Conservation (phyloP, 495 filamentous ascomycete species). For the Penicillium steckii region DNA sequence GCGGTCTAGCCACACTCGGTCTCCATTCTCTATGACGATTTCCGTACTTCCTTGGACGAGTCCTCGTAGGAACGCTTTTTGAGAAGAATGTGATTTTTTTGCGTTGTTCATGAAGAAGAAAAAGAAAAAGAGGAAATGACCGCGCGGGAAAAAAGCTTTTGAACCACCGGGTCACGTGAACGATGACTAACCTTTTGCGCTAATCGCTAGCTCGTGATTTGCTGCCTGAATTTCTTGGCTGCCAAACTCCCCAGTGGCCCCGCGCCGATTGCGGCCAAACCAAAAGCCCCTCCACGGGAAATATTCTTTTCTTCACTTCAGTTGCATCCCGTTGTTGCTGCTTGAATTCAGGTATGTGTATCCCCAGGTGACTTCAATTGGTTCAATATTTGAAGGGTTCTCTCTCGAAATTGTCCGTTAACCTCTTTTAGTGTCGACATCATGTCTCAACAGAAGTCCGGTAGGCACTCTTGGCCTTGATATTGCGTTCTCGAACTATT, state of each 20-base stretch:
- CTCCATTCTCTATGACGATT: slow-evolving; percentile 68
- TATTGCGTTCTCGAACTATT: slow-evolving; percentile 17
- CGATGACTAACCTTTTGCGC: slow-evolving; percentile 9
- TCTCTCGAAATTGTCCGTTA: slow-evolving; percentile 1
- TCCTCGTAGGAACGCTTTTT: slow-evolving; percentile 63
- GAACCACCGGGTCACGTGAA: slow-evolving; percentile 13
- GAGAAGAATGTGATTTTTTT: slow-evolving; percentile 60
- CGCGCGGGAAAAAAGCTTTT: slow-evolving; percentile 17
- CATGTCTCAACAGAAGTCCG: slow-evolving; percentile 46
- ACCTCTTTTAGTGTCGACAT: slow-evolving; percentile 26
- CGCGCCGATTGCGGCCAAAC: slow-evolving; percentile 27
- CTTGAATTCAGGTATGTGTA: slow-evolving; percentile 23
- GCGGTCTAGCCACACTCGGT: slow-evolving; percentile 35
- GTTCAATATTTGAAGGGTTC: not conserved
- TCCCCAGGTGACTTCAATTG: not conserved
- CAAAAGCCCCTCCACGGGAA: slow-evolving; percentile 25
- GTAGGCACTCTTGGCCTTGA: slow-evolving; percentile 30
- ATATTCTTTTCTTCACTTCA: slow-evolving; percentile 22
- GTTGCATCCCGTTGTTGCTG: slow-evolving; percentile 8
- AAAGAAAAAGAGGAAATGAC: slow-evolving; percentile 34
- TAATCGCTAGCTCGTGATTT: not conserved
- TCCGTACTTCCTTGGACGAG: slow-evolving; percentile 57
- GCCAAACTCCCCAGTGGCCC: slow-evolving; percentile 1
- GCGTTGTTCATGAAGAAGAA: slow-evolving; percentile 64
- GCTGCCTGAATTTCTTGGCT: not conserved